These are phyloP conservation scores for Fallopia convolvulus DNA, from an alignment of 148 eudicot species.

Conservation along the genomic window DNA sequence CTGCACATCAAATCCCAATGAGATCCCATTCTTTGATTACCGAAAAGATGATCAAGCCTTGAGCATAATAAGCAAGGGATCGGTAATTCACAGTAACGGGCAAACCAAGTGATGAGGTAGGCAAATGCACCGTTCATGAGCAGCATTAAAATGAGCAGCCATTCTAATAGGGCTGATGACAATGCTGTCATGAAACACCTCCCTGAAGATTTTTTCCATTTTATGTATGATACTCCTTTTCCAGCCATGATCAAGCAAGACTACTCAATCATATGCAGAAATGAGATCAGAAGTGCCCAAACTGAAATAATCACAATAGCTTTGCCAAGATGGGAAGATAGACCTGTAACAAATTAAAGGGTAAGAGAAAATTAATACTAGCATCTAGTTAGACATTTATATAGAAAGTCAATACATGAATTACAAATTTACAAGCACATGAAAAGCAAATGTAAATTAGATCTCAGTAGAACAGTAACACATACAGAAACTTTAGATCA, in stretches of 20 bases:
- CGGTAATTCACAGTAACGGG: slow-evolving; percentile 57
- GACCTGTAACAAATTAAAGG: neutral
- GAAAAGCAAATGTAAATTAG: neutral
- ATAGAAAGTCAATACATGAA: neutral
- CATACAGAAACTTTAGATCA: neutral
- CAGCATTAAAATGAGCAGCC: slow-evolving; percentile 72
- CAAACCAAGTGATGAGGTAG: slow-evolving; percentile 64
- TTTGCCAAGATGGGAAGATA: neutral
- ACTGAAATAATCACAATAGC: neutral
- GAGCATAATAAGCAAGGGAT: slow-evolving; percentile 90
- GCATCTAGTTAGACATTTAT: neutral
- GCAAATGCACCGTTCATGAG: slow-evolving; percentile 60
- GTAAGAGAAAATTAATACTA: neutral
- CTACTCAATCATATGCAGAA: slow-evolving; percentile 20
- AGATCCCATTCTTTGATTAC: slow-evolving; percentile 44
- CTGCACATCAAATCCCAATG: slow-evolving; percentile 72
- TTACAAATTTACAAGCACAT: neutral
- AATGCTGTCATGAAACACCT: slow-evolving; percentile 30
- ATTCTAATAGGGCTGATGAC: slow-evolving; percentile 67
- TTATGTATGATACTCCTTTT: slow-evolving; percentile 20
- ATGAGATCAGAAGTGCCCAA: neutral
- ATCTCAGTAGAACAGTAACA: slow-evolving; percentile 4
- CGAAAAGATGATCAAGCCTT: slow-evolving; percentile 72
- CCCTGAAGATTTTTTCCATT: slow-evolving; percentile 21
- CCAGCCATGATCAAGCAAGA: slow-evolving; percentile 35